Percentiles rank a stretch among this genome's conserved stretches.
Conservation (phyloP, 2,329 filamentous ascomycete species). For the Venturia nashicola region DNA sequence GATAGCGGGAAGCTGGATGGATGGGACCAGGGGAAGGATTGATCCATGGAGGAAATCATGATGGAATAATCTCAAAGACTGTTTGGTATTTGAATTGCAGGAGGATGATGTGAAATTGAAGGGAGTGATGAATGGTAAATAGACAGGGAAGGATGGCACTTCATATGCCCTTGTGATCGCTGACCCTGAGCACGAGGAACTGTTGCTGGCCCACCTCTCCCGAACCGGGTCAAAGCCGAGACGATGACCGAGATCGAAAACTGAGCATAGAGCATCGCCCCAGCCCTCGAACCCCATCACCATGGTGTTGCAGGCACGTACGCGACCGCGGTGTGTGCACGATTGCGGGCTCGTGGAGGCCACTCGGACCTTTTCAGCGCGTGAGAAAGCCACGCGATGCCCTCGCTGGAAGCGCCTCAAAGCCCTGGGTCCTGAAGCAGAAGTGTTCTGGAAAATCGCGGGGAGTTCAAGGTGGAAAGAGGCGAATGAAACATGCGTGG, state of each 20-base stretch:
- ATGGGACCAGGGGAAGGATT: not conserved
- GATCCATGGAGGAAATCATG: conserved; percentile 6
- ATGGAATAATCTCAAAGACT: not conserved
- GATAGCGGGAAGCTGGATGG: conserved; percentile 1
- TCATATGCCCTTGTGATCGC: not conserved
- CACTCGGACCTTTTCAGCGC: not conserved
- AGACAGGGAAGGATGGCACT: not conserved
- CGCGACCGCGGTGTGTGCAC: not conserved
- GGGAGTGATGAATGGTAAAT: not conserved
- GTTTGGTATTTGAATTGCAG: not conserved
- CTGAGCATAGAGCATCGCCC: not conserved
- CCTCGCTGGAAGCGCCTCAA: not conserved
- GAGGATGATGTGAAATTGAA: conserved; percentile 4
- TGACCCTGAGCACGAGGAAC: not conserved
- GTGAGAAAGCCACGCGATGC: not conserved
- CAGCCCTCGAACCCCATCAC: not conserved
- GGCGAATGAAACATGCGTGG: not conserved
- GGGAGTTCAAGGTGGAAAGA: not conserved
- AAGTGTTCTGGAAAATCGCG: not conserved
- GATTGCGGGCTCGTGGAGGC: not conserved
- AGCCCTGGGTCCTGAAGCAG: not conserved
- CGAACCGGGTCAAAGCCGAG: not conserved
- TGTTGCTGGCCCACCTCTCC: not conserved
- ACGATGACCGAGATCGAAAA: not conserved
- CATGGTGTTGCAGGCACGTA: not conserved